These are phyloP conservation scores for Lipomyces sp. DNA, from an alignment of 805 yeast species.

Conservation along the genomic window DNA sequence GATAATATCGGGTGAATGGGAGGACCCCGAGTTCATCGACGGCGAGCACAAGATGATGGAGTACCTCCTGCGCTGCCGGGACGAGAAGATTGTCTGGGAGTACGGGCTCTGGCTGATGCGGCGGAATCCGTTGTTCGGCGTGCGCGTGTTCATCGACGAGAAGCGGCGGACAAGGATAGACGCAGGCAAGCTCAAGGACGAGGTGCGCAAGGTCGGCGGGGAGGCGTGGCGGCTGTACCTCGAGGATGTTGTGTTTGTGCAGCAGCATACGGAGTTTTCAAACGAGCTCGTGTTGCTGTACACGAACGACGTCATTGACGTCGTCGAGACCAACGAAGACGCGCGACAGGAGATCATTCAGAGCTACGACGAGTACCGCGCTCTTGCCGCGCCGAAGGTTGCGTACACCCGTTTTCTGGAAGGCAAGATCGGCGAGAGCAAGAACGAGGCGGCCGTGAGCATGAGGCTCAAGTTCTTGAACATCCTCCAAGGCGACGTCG, in stretches of 20 bases:
- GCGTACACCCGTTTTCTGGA: slow-evolving; percentile 32
- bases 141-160: slow-evolving; percentile 36
- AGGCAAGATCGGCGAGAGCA: slow-evolving; percentile 12
- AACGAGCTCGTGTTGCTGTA: slow-evolving; percentile 38
- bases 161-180: slow-evolving; percentile 31
- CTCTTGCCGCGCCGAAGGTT: slow-evolving; percentile 38
- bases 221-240: slow-evolving; percentile 40
- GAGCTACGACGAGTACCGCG: slow-evolving; percentile 32
- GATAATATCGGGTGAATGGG: slow-evolving; percentile 33
- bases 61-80: slow-evolving; percentile 30
- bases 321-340: slow-evolving; percentile 22
- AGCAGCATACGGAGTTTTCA: slow-evolving; percentile 30
- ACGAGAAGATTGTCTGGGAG: slow-evolving; percentile 39
- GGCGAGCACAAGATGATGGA: slow-evolving; percentile 35
- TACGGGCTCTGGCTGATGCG: slow-evolving; percentile 39
- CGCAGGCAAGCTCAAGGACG: slow-evolving; percentile 33
- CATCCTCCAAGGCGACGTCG: slow-evolving; percentile 29
- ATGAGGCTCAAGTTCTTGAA: slow-evolving; percentile 33
- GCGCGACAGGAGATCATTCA: slow-evolving; percentile 26
- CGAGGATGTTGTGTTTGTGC: slow-evolving; percentile 35
- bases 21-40: slow-evolving; percentile 29
- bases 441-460: slow-evolving; percentile 20
- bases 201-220: slow-evolving; percentile 37
- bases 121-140: slow-evolving; percentile 35
- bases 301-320: slow-evolving; percentile 37